Evolutionary conservation across 78 protist genomes (phyloP).

Genomic region (Creolimax fragrantissima): DNA sequence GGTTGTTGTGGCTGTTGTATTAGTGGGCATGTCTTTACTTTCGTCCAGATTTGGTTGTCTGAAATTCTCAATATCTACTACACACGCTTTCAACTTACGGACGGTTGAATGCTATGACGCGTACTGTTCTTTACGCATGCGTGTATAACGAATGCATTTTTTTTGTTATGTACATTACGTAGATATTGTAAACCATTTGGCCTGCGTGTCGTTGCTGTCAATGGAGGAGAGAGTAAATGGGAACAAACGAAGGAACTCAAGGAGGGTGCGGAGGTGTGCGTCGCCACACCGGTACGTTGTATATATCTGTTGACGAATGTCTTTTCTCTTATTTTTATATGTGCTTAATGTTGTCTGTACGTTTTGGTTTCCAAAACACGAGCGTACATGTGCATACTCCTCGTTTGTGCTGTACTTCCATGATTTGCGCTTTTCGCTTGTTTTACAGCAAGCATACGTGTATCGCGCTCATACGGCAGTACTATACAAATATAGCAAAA

Average conservation of each 20-base stretch:
- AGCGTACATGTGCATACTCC: not conserved
- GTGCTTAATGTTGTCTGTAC: not conserved
- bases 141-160: not conserved
- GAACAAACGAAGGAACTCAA: conserved; percentile 54
- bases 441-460: no score
- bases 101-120: no score
- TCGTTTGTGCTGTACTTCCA: no score
- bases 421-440: no score
- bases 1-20: no score
- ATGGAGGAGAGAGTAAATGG: conserved; percentile 45
- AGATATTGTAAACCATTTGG: not conserved
- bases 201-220: not conserved
- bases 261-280: conserved; percentile 48
- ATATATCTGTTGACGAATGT: not conserved
- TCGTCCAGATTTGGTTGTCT: no score
- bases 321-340: not conserved
- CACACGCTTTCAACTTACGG: no score
- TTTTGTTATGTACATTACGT: not conserved
- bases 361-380: not conserved
- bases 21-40: no score
- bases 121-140: no score
- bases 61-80: no score
- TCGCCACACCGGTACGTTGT: conserved; percentile 39
- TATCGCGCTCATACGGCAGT: no score
- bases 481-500: no score